Percentiles rank a stretch among this genome's conserved stretches.
These are phyloP conservation scores for Ganoderma lingzhi DNA, from an alignment of 1,284 basidiomycete genomes.

Conservation along the genomic window DNA sequence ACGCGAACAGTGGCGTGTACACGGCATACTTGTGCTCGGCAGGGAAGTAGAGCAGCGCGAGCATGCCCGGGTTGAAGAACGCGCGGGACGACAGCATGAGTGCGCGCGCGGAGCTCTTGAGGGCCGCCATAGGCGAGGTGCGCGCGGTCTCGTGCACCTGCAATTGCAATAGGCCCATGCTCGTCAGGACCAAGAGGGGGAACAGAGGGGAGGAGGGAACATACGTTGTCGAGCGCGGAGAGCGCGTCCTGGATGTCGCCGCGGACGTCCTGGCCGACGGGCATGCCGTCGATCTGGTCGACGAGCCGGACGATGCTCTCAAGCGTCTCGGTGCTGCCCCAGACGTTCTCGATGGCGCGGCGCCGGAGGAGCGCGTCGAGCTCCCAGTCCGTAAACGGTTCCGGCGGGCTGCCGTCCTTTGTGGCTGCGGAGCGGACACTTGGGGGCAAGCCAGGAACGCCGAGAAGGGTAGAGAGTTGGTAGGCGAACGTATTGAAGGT, in stretches of 20 bases:
- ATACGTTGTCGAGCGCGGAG: constrained; percentile 74
- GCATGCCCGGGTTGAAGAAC: constrained; percentile 97
- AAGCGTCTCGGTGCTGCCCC: constrained; percentile 77
- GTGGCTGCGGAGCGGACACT: constrained; percentile 41
- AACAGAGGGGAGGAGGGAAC: constrained; percentile 28
- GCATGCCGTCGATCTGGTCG: constrained; percentile 89
- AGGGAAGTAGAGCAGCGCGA: constrained; percentile 96
- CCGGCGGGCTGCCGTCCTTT: constrained; percentile 23
- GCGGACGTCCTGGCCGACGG: constrained; percentile 80
- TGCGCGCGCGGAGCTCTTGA: constrained; percentile 73
- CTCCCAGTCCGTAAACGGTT: constrained; percentile 74
- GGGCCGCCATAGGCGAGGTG: constrained; percentile 54
- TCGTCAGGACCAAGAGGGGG: constrained; percentile 11
- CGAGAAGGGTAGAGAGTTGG: constrained; percentile 84
- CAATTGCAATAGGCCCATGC: too few relatives aligned
- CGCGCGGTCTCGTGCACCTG: constrained; percentile 55
- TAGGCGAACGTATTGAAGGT: constrained; percentile 77
- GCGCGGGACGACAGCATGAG: constrained; percentile 83
- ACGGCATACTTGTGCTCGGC: constrained; percentile 96
- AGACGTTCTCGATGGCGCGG: constrained; percentile 77
- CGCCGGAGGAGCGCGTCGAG: constrained; percentile 78
- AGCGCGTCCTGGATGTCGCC: constrained; percentile 78
- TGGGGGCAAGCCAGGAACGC: constrained; percentile 71
- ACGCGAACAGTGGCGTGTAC: constrained; percentile 92
- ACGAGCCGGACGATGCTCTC: constrained; percentile 85